phyloP scores from a whole-genome alignment of 768 basidiomycete species.

The Favolaschia claudopus region DNA sequence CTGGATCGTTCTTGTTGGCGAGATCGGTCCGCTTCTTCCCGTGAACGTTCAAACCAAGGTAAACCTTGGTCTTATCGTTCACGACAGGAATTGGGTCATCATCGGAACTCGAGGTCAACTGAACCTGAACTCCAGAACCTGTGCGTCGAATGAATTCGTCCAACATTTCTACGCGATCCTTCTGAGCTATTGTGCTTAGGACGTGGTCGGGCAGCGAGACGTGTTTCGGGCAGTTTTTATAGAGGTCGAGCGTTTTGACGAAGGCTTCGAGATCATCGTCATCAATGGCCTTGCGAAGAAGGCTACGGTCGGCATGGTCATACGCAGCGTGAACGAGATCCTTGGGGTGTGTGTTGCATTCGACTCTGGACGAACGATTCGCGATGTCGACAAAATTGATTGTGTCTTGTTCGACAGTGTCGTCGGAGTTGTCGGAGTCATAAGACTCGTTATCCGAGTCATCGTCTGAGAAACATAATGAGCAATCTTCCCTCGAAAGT shows the following conservation, averaged over 20 bases:
- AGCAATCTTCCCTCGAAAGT: not conserved
- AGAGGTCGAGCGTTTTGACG: slow-evolving; percentile 54
- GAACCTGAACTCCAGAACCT: slow-evolving; percentile 49
- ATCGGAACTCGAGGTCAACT: slow-evolving; percentile 31
- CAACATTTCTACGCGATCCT: slow-evolving; percentile 58
- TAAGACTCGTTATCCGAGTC: slow-evolving; percentile 50
- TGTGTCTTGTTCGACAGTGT: slow-evolving; percentile 45
- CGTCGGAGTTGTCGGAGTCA: slow-evolving; percentile 50
- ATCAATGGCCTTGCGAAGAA: slow-evolving; percentile 46
- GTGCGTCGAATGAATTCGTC: slow-evolving; percentile 65
- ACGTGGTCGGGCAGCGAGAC: slow-evolving; percentile 31
- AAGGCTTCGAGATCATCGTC: slow-evolving; percentile 61
- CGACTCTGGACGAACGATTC: slow-evolving; percentile 52
- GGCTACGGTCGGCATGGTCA: slow-evolving; percentile 16
- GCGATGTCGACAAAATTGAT: slow-evolving; percentile 63
- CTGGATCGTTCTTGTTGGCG: slow-evolving; percentile 57
- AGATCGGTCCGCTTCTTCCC: slow-evolving; percentile 69
- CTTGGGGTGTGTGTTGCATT: slow-evolving; percentile 47
- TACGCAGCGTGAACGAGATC: slow-evolving; percentile 38
- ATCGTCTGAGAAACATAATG: slow-evolving; percentile 34
- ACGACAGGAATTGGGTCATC: slow-evolving; percentile 33
- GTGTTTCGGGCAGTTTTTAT: slow-evolving; percentile 42
- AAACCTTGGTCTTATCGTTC: slow-evolving; percentile 52
- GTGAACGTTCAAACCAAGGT: slow-evolving; percentile 68
- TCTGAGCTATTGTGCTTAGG: slow-evolving; percentile 38